Conservation (phyloP, 768 basidiomycete species). For the Kwoniella mangroviensis region DNA sequence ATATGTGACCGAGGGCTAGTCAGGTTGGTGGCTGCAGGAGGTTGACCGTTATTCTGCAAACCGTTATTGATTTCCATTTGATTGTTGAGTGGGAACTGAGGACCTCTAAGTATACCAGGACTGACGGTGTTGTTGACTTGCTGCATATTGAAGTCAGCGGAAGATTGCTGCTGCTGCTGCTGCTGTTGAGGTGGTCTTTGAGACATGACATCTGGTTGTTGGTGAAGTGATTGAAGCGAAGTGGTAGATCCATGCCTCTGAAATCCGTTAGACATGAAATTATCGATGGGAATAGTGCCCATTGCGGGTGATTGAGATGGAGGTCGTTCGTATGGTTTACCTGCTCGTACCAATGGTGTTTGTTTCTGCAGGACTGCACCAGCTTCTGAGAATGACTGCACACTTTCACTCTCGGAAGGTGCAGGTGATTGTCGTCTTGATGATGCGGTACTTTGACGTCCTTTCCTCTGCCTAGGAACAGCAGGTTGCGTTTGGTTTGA, state of each 20-base stretch:
- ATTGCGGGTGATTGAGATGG: slow-evolving; percentile 38
- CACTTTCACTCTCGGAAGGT: slow-evolving; percentile 47
- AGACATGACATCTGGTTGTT: slow-evolving; percentile 14
- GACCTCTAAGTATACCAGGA: slow-evolving; percentile 40
- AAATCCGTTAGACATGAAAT: slow-evolving; percentile 21
- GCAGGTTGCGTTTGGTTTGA: slow-evolving; percentile 28
- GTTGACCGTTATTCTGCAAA: slow-evolving; percentile 4
- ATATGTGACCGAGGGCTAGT: slow-evolving; percentile 16
- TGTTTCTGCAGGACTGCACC: slow-evolving; percentile 45
- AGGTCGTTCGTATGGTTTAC: slow-evolving; percentile 51
- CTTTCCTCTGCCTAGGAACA: slow-evolving; percentile 36
- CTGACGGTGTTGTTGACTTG: slow-evolving; percentile 39
- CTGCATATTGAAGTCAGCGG: slow-evolving; percentile 12
- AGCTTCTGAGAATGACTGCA: slow-evolving; percentile 49
- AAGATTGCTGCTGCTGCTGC: slow-evolving; percentile 9
- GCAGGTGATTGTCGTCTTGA: slow-evolving; percentile 42
- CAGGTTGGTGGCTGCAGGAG: slow-evolving; percentile 5
- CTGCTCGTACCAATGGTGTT: slow-evolving; percentile 37
- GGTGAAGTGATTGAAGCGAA: slow-evolving; percentile 29
- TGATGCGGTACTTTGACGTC: slow-evolving; percentile 43
- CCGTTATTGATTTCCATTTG: slow-evolving; percentile 11
- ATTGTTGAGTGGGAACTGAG: slow-evolving; percentile 31
- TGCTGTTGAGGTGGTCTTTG: not conserved
- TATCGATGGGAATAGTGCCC: slow-evolving; percentile 25
- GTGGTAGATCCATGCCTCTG: slow-evolving; percentile 34